These are phyloP conservation scores for Tricholoma sp. DNA, from an alignment of 768 basidiomycete genomes.

Conservation along the genomic window DNA sequence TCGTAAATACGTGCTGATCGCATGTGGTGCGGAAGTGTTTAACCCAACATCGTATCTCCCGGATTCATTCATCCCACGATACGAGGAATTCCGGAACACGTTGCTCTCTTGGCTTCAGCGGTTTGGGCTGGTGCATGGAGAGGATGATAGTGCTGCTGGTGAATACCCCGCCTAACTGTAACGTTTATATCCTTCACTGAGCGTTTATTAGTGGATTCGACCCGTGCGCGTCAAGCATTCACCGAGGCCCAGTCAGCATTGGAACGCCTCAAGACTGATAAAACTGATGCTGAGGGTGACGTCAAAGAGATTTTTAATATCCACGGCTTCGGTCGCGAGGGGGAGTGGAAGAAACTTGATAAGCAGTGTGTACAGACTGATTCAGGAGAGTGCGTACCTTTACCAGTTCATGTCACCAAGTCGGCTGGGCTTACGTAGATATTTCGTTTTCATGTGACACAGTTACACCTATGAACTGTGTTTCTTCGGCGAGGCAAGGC, in stretches of 20 bases:
- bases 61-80: conserved; percentile 69
- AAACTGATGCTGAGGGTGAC: conserved; percentile 50
- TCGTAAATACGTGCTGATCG: background rate
- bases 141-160: conserved; percentile 35
- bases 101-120: conserved; percentile 58
- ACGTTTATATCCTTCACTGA: background rate
- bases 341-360: conserved; percentile 96
- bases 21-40: conserved; percentile 51
- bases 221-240: conserved; percentile 57
- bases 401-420: background rate
- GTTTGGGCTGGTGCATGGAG: conserved; percentile 50
- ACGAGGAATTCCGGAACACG: conserved; percentile 58
- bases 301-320: conserved; percentile 60
- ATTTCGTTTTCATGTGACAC: background rate
- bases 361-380: conserved; percentile 74
- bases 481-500: conserved; percentile 81
- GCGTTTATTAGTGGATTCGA: conserved; percentile 39
- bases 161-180: background rate
- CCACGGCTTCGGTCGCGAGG: conserved; percentile 67
- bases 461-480: conserved; percentile 96
- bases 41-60: conserved; percentile 81
- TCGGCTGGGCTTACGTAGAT: background rate
- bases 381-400: conserved; percentile 75
- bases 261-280: conserved; percentile 44
- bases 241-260: conserved; percentile 60